Base-by-base conservation (phyloP, 208 protist species). In the Leishmania turanica region DNA sequence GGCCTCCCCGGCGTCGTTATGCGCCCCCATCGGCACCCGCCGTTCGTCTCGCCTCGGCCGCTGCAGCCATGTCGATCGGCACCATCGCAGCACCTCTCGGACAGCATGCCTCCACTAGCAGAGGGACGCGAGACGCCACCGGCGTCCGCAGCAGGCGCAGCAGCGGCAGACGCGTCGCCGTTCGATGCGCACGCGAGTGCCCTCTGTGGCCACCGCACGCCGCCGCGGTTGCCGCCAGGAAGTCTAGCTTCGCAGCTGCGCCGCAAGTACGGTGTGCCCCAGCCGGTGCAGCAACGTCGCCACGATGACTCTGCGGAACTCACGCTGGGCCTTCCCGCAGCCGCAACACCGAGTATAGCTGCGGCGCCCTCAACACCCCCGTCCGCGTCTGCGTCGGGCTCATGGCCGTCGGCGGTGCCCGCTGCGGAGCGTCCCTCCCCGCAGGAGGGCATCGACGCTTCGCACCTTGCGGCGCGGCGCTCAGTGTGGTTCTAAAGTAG, bases 1-100 rank as follows among this genome's bases (percentile, higher is more conserved):
- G 87, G 84, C 8, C 72, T 78, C 21, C 81, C 82, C 27, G 78
- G 58, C 0, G 84, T 81, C 3, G 79, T 88, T 42, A 78, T 81
- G 72, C 79, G 84, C 21, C 54, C 34, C 37, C 74, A 65, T 19
- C 51, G 51, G 53, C 71, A n/a, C 11, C 40, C 17, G 40, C 40
- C 62, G 62, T 15, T 40, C 62, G 34, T n/a, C 53, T 56, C 53
- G 53, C 53, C 53, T 24, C 53, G 17, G 53, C 19, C 27, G 58
- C 27, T 21, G 27, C 58, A 64, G 58, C 58, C 58, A 31, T 31
- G 1, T 31, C 3, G 2, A 64, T 31, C 27, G 27, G 58, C 17
- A 31, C 27, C 58, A 64, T 27, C 58, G 27, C 58, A 0, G 58
- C 62, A 68, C 9, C 31, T 15, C 13, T 13, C 62, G 8, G 31